These are phyloP conservation scores for Talaromyces borbonicus DNA, from an alignment of 495 filamentous ascomycete genomes.

Conservation along the genomic window DNA sequence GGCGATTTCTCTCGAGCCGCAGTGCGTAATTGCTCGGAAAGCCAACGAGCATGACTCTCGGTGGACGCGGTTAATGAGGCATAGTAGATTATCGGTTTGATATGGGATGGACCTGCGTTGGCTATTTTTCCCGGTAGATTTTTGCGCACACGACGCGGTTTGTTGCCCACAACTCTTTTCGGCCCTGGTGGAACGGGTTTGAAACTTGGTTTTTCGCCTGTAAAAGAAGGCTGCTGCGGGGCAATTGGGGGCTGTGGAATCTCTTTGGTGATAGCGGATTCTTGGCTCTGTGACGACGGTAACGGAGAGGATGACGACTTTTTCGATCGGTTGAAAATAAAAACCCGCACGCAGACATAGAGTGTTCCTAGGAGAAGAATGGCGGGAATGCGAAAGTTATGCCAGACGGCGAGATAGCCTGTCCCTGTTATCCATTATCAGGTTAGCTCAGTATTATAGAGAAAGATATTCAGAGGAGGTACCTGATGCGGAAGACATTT, in stretches of 20 bases:
- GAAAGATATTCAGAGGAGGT: too few relatives aligned
- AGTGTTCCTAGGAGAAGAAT: slow-evolving; percentile 20
- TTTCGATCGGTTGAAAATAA: slow-evolving; percentile 20
- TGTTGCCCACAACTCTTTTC: slow-evolving; percentile 32
- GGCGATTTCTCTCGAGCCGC: slow-evolving; percentile 22
- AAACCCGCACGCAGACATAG: slow-evolving; percentile 18
- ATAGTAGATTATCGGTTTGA: slow-evolving; percentile 79
- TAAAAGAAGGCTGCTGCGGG: slow-evolving; percentile 6
- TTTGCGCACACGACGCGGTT: slow-evolving; percentile 20
- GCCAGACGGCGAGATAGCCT: slow-evolving; percentile 31
- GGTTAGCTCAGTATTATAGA: neutral
- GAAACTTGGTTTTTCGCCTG: slow-evolving; percentile 4
- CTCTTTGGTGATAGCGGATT: slow-evolving; percentile 17
- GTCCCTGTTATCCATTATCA: neutral
- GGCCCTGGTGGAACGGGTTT: slow-evolving; percentile 19
- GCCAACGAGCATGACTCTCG: slow-evolving; percentile 50
- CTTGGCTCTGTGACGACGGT: slow-evolving; percentile 25
- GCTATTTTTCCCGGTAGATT: slow-evolving; percentile 12
- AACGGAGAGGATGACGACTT: slow-evolving; percentile 21
- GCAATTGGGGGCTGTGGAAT: slow-evolving; percentile 12
- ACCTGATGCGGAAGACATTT: neutral
- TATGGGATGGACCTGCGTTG: slow-evolving; percentile 20
- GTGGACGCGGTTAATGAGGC: slow-evolving; percentile 77
- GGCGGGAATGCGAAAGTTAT: slow-evolving; percentile 28
- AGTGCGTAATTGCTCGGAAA: slow-evolving; percentile 42